These are phyloP conservation scores for Leccinum disarticulatum DNA, from an alignment of 768 basidiomycete species.

Conservation along the genomic window DNA sequence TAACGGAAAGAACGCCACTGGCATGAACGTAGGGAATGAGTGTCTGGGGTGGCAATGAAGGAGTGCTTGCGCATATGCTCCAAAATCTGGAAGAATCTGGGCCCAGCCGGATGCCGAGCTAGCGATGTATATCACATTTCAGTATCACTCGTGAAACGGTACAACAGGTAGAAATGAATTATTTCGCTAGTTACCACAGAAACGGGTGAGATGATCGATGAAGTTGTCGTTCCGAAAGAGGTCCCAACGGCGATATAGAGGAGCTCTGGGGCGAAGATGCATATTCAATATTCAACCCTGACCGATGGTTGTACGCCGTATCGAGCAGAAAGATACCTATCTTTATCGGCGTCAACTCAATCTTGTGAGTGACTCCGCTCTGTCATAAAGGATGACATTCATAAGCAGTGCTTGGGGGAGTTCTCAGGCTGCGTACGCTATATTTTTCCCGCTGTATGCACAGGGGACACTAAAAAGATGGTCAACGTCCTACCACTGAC, in stretches of 20 bases:
- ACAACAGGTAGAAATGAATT: neutral
- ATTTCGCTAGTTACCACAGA: neutral
- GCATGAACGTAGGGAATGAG: constrained; percentile 95
- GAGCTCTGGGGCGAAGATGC: too few species aligned
- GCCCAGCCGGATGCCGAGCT: constrained; percentile 94
- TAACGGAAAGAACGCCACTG: constrained; percentile 77
- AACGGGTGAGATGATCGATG: neutral
- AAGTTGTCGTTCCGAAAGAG: neutral
- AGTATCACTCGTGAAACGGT: neutral
- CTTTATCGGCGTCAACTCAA: too few species aligned
- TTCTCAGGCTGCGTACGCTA: too few species aligned
- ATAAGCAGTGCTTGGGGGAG: too few species aligned
- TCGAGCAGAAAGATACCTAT: too few species aligned
- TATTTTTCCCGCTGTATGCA: too few species aligned
- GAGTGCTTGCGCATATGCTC: constrained; percentile 91
- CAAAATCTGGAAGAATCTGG: constrained; percentile 93
- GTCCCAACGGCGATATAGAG: too few species aligned
- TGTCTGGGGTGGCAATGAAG: constrained; percentile 88
- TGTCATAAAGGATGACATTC: too few species aligned
- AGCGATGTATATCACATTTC: neutral
- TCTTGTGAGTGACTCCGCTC: too few species aligned
- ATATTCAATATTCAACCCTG: too few species aligned
- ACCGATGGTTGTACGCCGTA: too few species aligned
- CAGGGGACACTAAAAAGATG: too few species aligned
- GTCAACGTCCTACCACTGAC: neutral